Evolutionary conservation across 2,329 filamentous ascomycete genomes (phyloP), one percentile per base, ranked within the genome.

Genomic region (Hymenoscyphus infarciens): DNA sequence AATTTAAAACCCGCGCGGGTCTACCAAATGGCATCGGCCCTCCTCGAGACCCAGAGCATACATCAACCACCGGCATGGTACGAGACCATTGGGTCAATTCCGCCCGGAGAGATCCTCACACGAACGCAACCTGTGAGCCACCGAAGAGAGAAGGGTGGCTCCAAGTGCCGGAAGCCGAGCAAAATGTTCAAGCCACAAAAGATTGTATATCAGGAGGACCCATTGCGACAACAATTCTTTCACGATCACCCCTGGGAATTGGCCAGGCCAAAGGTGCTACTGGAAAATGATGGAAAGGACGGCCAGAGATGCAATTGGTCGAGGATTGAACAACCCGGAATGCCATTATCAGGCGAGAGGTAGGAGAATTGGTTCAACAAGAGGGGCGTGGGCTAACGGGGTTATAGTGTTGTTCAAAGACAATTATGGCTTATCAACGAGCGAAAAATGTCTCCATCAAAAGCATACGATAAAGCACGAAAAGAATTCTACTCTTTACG

Each of bases 241-340:
- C 86, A 83, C 72, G 94, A 99, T 76, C 95, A 99, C 75, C 95
- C 95, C 5, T 99, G 95, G 95, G 95, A 99, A 78, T 80, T 99
- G 73, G 95, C 95, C 19, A 84, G 94, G 66, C 95, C 95, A 61
- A 84, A 91, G 69, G 82, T 97, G 63, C 81, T 99, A 56, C 79
- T 98, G 10, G 95, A 99, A 78, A 81, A 87, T 69, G 89, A 94
- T 72, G 95, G 95, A 60, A 90, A 89, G 74, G 94, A 99, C 73
- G 81, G 85, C 59, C 85, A 88, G 74, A 81, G 78, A 61, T 87
- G 86, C 71, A 86, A 97, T 76, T 98, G 94, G 94, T 90, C 88
- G 69, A 87, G 77, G 70, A 27, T 96, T 69, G 80, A 82, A 70
- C 95, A 98, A 78, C 83, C 82, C 5, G 90, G 88, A 39, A 87